These are phyloP conservation scores for Exophiala phaeomuriformis DNA, from an alignment of 2,329 filamentous ascomycete genomes.

Conservation along the genomic window DNA sequence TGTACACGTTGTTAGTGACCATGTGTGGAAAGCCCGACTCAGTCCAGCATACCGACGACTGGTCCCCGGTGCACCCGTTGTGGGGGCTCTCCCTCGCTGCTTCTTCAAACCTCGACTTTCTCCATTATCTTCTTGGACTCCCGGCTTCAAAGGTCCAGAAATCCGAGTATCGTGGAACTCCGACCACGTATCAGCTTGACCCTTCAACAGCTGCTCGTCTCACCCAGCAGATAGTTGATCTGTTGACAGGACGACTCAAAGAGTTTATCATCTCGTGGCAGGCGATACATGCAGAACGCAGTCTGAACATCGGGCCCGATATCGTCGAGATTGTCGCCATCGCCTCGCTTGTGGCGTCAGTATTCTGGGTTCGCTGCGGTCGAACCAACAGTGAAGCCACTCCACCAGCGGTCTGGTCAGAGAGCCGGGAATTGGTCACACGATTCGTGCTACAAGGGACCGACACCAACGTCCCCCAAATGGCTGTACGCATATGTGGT, in stretches of 20 bases:
- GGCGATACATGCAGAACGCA: conserved; percentile 36
- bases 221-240: conserved; percentile 38
- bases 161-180: background rate
- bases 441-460: conserved; percentile 7
- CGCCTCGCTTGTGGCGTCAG: conserved; percentile 7
- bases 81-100: conserved; percentile 7
- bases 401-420: conserved; percentile 1
- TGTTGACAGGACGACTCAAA: conserved; percentile 42
- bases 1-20: conserved; percentile 62
- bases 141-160: background rate
- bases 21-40: conserved; percentile 47
- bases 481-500: conserved; percentile 10
- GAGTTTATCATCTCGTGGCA: conserved; percentile 41
- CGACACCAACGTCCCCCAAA: background rate
- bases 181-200: conserved; percentile 7
- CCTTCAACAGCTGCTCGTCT: conserved; percentile 22
- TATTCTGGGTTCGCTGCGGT: conserved; percentile 7
- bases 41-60: conserved; percentile 4
- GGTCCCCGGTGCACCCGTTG: conserved; percentile 13
- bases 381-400: background rate
- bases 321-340: conserved; percentile 28
- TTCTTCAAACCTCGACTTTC: conserved; percentile 7
- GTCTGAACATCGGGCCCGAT: conserved; percentile 43
- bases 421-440: conserved; percentile 4
- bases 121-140: conserved; percentile 11